Percentiles rank a stretch among this genome's conserved stretches.
Evolutionary conservation across 2,329 filamentous ascomycete species (phyloP).

Genomic region (Alternaria triticina): DNA sequence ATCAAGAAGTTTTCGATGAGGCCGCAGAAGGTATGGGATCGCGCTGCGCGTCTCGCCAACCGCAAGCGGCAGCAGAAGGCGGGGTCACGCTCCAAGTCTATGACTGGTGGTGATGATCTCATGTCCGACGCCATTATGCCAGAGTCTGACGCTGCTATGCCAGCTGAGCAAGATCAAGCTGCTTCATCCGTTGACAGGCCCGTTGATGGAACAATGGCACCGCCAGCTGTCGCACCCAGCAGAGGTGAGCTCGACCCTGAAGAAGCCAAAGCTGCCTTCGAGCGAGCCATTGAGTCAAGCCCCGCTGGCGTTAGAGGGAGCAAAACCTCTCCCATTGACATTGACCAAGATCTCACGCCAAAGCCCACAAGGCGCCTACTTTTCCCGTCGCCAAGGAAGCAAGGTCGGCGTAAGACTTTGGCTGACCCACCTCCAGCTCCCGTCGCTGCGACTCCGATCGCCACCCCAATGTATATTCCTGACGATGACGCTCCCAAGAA

Average conservation of each 20-base stretch:
- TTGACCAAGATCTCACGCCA: conserved; percentile 60
- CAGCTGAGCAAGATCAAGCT: conserved; percentile 17
- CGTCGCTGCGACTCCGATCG: conserved; percentile 1
- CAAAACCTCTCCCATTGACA: conserved; percentile 56
- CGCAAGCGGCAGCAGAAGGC: conserved; percentile 37
- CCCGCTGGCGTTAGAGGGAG: conserved; percentile 60
- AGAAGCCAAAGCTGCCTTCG: conserved; percentile 49
- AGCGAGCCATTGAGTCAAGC: conserved; percentile 66
- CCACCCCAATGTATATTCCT: conserved; percentile 6
- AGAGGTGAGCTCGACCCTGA: conserved; percentile 19
- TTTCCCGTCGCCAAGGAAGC: conserved; percentile 77
- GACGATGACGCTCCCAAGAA: conserved; percentile 24
- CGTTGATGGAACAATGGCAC: conserved; percentile 18
- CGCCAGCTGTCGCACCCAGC: conserved; percentile 9
- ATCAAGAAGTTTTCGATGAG: conserved; percentile 86
- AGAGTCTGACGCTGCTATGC: conserved; percentile 35
- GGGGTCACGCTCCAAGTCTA: conserved; percentile 49
- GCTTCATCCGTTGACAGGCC: conserved; percentile 16
- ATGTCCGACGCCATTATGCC: conserved; percentile 40
- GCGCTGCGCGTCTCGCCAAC: conserved; percentile 50
- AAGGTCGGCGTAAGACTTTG: conserved; percentile 66
- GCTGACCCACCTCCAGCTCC: conserved; percentile 52
- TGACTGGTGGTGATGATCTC: conserved; percentile 55
- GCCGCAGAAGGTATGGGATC: conserved; percentile 81
- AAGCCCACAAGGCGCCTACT: conserved; percentile 72